Evolutionary conservation across 1,139 yeast species (phyloP), one percentile per base, ranked within the genome.

Genomic region (Saccharomycopsis hybrid): DNA sequence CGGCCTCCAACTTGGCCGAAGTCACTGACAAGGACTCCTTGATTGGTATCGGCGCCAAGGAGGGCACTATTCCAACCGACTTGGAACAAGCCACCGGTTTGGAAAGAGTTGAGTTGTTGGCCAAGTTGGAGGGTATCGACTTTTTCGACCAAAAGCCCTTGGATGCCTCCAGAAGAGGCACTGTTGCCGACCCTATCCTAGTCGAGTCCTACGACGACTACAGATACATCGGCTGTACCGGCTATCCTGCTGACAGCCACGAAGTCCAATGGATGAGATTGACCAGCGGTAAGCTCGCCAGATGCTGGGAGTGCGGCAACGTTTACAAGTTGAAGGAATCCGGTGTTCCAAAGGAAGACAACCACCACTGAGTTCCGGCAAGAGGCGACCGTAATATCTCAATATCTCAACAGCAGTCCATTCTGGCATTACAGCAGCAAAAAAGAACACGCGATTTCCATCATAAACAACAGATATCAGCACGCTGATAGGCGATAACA

Each of bases 241-340:
- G 98, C 66, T 80, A 87, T 61, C 95, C 94, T 64, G 95, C 92
- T 55, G 96, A 89, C 60, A 78, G 87, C 55, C 97, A 90, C 73
- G 82, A 80, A 62, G 81, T 88, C 60, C 81, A 82, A 82, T 92
- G 98, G 97, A 78, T 92, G 74, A 84, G 83, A 72, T 96, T 95
- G 62, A 85, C 90, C 60, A 80, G 77, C 59, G 87, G 80, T 52
- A 74, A 85, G 71, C 83, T 83, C 58, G 86, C 87, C 60, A 89
- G 98, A 81, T 94, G 97, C 76, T 88, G 97, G 96, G 97, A 90
- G 70, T 92, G 97, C 71, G 98, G 98, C 70, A 84, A 90, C 60
- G 95, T 89, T 60, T 90, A 85, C 78, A 82, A 85, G 65, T 73
- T 92, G 62, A 87, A 89, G 73, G 85, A 83, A 73, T 79, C 90